A percentile compares a stretch with the other conserved stretches of the same genome.
Conservation (phyloP, 2,329 filamentous ascomycete genomes). For the Colletotrichum siamense region DNA sequence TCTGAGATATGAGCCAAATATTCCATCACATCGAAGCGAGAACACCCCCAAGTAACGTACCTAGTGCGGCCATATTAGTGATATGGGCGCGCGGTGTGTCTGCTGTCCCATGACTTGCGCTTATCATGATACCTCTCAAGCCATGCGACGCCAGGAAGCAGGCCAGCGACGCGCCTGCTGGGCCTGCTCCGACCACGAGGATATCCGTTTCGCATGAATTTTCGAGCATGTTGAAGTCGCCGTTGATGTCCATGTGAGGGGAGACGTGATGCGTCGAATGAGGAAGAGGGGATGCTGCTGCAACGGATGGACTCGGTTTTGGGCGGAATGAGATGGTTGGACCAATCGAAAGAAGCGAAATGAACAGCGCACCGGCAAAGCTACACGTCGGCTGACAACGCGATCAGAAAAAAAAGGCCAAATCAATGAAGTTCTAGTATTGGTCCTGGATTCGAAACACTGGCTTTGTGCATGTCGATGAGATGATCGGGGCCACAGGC, state of each 20-base stretch:
- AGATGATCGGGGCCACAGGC: neutral
- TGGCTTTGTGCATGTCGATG: neutral
- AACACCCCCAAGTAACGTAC: neutral
- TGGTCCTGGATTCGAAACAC: neutral
- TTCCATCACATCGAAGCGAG: neutral
- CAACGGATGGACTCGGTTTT: neutral
- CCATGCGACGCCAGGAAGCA: neutral
- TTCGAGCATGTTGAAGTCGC: neutral
- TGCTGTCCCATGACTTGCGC: neutral
- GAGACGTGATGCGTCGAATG: neutral
- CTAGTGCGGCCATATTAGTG: neutral
- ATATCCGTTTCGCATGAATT: neutral
- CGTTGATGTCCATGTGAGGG: too few relatives aligned
- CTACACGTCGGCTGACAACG: neutral
- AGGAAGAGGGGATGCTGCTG: neutral
- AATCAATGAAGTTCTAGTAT: neutral
- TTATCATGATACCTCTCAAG: neutral
- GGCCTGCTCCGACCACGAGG: neutral
- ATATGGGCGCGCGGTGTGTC: neutral
- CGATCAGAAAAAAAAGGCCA: neutral
- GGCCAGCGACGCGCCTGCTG: neutral
- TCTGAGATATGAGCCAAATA: neutral
- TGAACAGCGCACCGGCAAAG: neutral
- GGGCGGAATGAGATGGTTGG: neutral
- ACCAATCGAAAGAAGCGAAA: neutral